Evolutionary conservation across 139 green algal genomes (phyloP).

Genomic region (Zygnema cylindricum): DNA sequence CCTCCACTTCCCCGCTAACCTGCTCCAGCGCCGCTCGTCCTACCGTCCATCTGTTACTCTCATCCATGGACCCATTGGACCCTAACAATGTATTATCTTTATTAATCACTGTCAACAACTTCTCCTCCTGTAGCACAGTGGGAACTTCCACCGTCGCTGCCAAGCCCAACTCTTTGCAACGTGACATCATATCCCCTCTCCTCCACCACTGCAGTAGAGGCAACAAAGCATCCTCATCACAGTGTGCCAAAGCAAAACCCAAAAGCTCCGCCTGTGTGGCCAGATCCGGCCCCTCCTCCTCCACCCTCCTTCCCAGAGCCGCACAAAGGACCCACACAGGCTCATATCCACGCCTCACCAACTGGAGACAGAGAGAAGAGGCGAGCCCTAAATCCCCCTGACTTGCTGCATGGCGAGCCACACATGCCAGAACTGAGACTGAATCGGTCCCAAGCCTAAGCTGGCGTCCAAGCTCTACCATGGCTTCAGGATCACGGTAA

Average conservation of each 20-base stretch:
- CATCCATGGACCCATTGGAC: background rate
- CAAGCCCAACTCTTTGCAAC: constrained; percentile 8
- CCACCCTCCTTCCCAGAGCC: constrained; percentile 35
- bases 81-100: background rate
- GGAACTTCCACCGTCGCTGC: constrained; percentile 22
- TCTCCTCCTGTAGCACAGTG: constrained; percentile 20
- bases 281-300: background rate
- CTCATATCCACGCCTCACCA: constrained; percentile 9
- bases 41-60: background rate
- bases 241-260: constrained; percentile 46
- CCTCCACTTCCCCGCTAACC: background rate
- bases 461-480: constrained; percentile 5
- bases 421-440: constrained; percentile 12
- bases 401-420: constrained; percentile 27
- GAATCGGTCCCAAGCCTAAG: constrained; percentile 13
- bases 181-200: background rate
- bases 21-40: constrained; percentile 13
- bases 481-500: background rate
- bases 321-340: constrained; percentile 49
- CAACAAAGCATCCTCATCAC: constrained; percentile 39
- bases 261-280: constrained; percentile 1
- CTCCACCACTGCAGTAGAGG: constrained; percentile 40
- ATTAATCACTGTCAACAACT: constrained; percentile 12
- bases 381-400: constrained; percentile 19
- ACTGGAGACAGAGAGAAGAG: constrained; percentile 14